phyloP scores from a whole-genome alignment of 1,139 yeast species.

The Meyerozyma athensensis region DNA sequence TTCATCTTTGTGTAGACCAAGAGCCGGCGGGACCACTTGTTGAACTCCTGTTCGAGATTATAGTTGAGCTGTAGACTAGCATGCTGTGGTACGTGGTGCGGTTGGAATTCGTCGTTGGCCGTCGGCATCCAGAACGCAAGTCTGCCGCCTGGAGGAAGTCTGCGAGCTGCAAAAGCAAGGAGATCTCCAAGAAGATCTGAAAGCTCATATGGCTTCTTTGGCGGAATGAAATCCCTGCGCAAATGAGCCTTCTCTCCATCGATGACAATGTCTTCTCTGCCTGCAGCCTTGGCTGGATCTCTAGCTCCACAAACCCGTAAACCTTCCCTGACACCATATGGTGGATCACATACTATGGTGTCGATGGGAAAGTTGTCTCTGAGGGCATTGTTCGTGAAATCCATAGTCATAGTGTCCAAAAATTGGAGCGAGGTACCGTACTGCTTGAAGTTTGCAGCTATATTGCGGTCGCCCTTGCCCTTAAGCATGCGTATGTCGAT shows the following conservation, averaged over 20 bases:
- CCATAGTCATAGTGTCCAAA: constrained; percentile 84
- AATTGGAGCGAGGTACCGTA: constrained; percentile 57
- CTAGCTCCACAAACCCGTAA: constrained; percentile 87
- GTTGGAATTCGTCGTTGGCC: constrained; percentile 79
- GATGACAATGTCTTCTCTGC: constrained; percentile 64
- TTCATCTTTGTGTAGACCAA: constrained; percentile 75
- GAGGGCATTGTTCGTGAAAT: constrained; percentile 86
- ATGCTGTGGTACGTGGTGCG: constrained; percentile 77
- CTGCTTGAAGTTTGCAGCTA: constrained; percentile 67
- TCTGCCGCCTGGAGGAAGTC: constrained; percentile 72
- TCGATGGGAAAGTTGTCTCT: constrained; percentile 62
- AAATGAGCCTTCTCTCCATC: constrained; percentile 77
- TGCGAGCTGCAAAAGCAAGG: constrained; percentile 62
- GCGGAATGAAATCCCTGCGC: constrained; percentile 81
- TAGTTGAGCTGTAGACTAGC: constrained; percentile 64
- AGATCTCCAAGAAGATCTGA: constrained; percentile 74
- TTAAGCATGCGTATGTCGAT: constrained; percentile 80
- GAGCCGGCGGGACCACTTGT: constrained; percentile 87
- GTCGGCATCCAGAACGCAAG: constrained; percentile 98
- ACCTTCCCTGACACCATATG: constrained; percentile 96
- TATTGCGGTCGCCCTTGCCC: constrained; percentile 60
- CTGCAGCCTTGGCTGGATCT: constrained; percentile 50
- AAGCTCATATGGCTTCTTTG: constrained; percentile 85
- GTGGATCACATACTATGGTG: constrained; percentile 92
- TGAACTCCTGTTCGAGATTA: constrained; percentile 80